Conservation (phyloP, 768 basidiomycete species). For the Boletus reticuloceps region DNA sequence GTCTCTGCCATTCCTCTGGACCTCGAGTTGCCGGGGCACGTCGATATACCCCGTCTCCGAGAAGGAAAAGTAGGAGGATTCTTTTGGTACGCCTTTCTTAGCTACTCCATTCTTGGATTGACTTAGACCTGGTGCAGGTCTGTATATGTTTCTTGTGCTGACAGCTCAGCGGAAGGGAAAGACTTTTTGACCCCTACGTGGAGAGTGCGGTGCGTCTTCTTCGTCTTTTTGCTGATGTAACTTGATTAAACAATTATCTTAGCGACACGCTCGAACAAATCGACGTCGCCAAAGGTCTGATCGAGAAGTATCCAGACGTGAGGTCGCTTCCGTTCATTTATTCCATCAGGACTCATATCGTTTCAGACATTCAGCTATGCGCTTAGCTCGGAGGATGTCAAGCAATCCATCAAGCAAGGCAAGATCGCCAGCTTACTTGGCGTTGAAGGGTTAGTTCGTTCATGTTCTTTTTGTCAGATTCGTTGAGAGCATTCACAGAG, state of each 20-base stretch:
- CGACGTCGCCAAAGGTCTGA: constrained; percentile 76
- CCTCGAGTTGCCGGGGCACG: constrained; percentile 58
- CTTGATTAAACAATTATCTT: not conserved
- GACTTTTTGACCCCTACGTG: constrained; percentile 57
- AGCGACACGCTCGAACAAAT: constrained; percentile 95
- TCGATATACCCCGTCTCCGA: constrained; percentile 84
- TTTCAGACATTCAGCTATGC: constrained; percentile 65
- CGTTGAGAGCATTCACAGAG: constrained; percentile 43
- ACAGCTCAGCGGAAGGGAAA: constrained; percentile 45
- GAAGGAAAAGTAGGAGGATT: constrained; percentile 86
- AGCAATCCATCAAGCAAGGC: constrained; percentile 55
- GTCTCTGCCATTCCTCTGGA: constrained; percentile 69
- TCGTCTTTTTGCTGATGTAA: no score
- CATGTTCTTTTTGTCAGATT: not conserved
- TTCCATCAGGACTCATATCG: not conserved
- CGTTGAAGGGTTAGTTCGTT: constrained; percentile 76
- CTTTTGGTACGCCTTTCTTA: constrained; percentile 66
- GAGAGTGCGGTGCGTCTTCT: constrained; percentile 46
- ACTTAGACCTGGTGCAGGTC: constrained; percentile 46
- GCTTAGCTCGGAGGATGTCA: constrained; percentile 51
- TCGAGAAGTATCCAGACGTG: constrained; percentile 76
- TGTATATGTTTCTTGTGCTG: constrained; percentile 60
- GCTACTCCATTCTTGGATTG: not conserved
- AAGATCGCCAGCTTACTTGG: constrained; percentile 89
- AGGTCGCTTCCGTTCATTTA: constrained; percentile 8